Evolutionary conservation across 495 filamentous ascomycete species (phyloP).

Genomic region (Lophiostoma macrostomum): DNA sequence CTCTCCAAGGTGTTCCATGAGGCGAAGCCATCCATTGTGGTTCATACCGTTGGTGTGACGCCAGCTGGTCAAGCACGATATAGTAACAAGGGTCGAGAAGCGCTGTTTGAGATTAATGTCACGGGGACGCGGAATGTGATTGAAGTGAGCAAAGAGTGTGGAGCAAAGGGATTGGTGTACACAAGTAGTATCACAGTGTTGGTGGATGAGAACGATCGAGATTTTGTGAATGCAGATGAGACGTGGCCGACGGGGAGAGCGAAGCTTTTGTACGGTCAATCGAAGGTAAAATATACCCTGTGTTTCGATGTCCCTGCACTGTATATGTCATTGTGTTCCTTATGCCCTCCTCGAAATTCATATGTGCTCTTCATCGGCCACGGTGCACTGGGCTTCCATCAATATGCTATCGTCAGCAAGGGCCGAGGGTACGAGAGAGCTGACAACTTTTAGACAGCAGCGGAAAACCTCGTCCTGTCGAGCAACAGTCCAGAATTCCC

Average conservation of each 20-base stretch:
- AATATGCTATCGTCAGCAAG: too few relatives aligned
- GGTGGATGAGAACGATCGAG: slow-evolving; percentile 52
- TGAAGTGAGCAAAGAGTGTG: slow-evolving; percentile 34
- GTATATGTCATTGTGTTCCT: background rate
- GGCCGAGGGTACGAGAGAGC: too few relatives aligned
- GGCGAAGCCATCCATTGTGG: slow-evolving; percentile 34
- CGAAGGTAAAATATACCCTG: slow-evolving; percentile 51
- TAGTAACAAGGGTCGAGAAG: slow-evolving; percentile 21
- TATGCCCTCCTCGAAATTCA: background rate
- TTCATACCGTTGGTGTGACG: slow-evolving; percentile 41
- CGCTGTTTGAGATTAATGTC: slow-evolving; percentile 44
- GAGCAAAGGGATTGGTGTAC: slow-evolving; percentile 45
- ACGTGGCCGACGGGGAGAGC: slow-evolving; percentile 47
- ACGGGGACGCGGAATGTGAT: slow-evolving; percentile 47
- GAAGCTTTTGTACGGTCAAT: slow-evolving; percentile 58
- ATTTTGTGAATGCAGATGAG: slow-evolving; percentile 56
- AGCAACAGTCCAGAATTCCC: slow-evolving; percentile 46
- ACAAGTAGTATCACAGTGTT: slow-evolving; percentile 55
- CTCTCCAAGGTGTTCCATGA: slow-evolving; percentile 32
- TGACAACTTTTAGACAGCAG: slow-evolving; percentile 25
- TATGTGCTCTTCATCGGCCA: background rate
- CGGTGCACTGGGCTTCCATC: too few relatives aligned
- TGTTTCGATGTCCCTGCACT: background rate
- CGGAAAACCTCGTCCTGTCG: slow-evolving; percentile 55
- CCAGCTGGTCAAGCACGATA: slow-evolving; percentile 34